Evolutionary conservation across 2,329 filamentous ascomycete species (phyloP).

Genomic region (Emergomyces pasteurianus): DNA sequence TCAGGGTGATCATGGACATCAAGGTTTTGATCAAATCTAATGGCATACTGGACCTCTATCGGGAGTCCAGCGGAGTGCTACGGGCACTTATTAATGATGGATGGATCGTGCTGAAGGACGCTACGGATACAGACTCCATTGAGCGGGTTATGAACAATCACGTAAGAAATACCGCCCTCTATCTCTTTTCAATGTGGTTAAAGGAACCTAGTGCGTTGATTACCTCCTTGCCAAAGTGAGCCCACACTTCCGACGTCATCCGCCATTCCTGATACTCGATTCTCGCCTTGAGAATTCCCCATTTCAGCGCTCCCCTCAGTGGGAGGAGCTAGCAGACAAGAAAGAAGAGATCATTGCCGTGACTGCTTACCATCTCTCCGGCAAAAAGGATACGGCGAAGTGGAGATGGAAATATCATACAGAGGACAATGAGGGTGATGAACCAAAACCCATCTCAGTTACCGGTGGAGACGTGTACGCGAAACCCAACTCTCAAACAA

Average conservation of each 20-base stretch:
- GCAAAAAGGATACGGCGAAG: not conserved
- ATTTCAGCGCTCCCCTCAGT: not conserved
- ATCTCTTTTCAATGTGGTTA: not conserved
- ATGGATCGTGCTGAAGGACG: slow-evolving; percentile 2
- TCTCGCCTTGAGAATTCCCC: slow-evolving; percentile 1
- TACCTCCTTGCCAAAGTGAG: slow-evolving; percentile 2
- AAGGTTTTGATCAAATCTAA: not conserved
- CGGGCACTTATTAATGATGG: not conserved
- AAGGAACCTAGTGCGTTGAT: not conserved
- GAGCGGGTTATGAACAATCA: slow-evolving; percentile 2
- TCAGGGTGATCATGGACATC: not conserved
- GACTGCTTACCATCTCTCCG: slow-evolving; percentile 3
- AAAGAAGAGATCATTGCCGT: slow-evolving; percentile 3
- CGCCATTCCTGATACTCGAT: not conserved
- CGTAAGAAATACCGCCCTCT: not conserved
- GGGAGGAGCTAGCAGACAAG: not conserved
- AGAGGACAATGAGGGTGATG: not conserved
- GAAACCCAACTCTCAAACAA: not conserved
- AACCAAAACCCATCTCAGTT: not conserved
- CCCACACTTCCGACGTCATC: not conserved
- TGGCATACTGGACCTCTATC: slow-evolving; percentile 2
- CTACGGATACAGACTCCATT: slow-evolving; percentile 2
- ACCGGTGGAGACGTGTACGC: slow-evolving; percentile 3
- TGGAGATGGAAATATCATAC: slow-evolving; percentile 1
- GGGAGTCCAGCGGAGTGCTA: not conserved